phyloP scores from a whole-genome alignment of 2,329 filamentous ascomycete species.

The Trichoderma oligosporum region DNA sequence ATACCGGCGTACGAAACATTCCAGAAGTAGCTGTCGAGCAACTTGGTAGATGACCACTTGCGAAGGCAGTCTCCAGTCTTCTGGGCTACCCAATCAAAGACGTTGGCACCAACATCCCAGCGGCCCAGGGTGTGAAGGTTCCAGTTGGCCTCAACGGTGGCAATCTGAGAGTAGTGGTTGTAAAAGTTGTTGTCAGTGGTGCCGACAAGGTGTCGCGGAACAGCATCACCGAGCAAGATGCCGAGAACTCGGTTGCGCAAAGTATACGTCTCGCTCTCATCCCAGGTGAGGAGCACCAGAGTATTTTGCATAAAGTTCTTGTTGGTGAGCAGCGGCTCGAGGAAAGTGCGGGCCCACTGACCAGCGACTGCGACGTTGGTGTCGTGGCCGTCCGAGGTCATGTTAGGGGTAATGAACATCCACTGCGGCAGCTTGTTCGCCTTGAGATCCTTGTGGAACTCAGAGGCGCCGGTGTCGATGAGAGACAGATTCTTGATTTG shows the following conservation, averaged over 20 bases:
- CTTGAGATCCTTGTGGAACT: constrained; percentile 65
- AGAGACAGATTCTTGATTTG: constrained; percentile 67
- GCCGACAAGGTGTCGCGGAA: constrained; percentile 61
- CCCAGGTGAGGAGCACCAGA: constrained; percentile 72
- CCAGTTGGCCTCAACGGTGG: constrained; percentile 69
- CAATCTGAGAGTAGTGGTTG: constrained; percentile 67
- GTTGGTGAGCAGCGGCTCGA: constrained; percentile 67
- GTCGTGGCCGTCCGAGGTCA: constrained; percentile 75
- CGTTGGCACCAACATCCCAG: constrained; percentile 69
- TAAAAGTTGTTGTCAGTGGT: constrained; percentile 68
- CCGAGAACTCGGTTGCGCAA: constrained; percentile 65
- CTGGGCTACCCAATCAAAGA: constrained; percentile 58
- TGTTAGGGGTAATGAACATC: constrained; percentile 69
- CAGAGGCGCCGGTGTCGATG: constrained; percentile 40
- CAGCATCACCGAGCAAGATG: constrained; percentile 70
- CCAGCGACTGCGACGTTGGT: constrained; percentile 65
- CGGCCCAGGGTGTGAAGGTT: constrained; percentile 64
- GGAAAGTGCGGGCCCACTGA: constrained; percentile 62
- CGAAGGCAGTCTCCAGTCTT: constrained; percentile 55
- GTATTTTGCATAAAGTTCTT: constrained; percentile 71
- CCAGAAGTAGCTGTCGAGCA: constrained; percentile 44
- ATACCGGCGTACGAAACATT: constrained; percentile 53
- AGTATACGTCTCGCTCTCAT: constrained; percentile 70
- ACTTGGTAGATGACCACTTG: constrained; percentile 32
- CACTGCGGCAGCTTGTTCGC: constrained; percentile 64